A percentile compares a stretch with the other conserved stretches of the same genome.
These are phyloP conservation scores for Magnaporthiopsis rhizophila DNA, from an alignment of 2,329 filamentous ascomycete species.

Conservation along the genomic window DNA sequence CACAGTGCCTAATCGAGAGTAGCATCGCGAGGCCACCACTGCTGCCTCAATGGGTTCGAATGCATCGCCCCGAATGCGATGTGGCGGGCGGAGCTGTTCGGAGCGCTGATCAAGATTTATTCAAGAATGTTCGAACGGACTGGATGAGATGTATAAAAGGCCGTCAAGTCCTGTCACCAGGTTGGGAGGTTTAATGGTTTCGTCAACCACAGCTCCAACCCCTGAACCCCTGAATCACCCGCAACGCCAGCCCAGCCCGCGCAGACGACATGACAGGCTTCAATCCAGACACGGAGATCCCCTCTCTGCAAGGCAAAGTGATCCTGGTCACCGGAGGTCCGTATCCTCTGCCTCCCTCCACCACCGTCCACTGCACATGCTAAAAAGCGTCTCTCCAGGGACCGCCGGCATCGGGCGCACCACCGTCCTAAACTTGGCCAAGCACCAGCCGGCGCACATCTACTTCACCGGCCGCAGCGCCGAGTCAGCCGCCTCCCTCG, in stretches of 20 bases:
- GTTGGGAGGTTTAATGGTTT: too few relatives aligned
- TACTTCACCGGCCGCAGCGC: constrained; percentile 43
- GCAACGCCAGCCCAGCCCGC: too few relatives aligned
- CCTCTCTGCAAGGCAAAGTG: constrained; percentile 27
- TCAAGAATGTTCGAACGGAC: background rate
- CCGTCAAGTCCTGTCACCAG: background rate
- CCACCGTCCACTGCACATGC: background rate
- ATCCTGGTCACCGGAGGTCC: constrained; percentile 34
- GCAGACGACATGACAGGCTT: constrained; percentile 13
- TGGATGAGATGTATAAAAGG: background rate
- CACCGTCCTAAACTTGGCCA: constrained; percentile 30
- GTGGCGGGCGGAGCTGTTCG: background rate
- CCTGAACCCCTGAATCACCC: background rate
- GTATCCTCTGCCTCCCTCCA: background rate
- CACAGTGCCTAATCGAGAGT: background rate
- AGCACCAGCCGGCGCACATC: constrained; percentile 39
- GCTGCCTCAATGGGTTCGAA: background rate
- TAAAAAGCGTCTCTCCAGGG: constrained; percentile 9
- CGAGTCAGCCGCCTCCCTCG: constrained; percentile 27
- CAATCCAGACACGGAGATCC: constrained; percentile 26
- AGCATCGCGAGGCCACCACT: background rate
- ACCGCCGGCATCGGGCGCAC: constrained; percentile 35
- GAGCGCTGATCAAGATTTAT: too few relatives aligned
- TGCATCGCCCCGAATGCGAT: too few relatives aligned
- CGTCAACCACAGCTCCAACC: background rate